Base-by-base conservation (phyloP, 805 yeast species). In the Metschnikowia matae region DNA sequence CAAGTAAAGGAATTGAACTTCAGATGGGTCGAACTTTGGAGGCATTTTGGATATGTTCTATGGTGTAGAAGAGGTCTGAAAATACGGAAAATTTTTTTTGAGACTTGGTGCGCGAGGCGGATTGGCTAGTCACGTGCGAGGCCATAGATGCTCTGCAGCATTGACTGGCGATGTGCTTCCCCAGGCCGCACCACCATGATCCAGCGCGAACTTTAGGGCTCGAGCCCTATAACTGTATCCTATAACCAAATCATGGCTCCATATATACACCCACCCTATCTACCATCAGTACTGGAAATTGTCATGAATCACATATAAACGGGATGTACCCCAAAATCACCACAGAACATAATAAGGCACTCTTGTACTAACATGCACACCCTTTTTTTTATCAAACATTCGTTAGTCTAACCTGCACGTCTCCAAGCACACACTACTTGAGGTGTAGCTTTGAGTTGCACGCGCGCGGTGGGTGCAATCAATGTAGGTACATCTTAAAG, bases 21-120 rank as follows among this genome's bases (percentile, higher is more conserved):
- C 99, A 83, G 66, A 80, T 74, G 99, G 99, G 79, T 94, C 99
- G 81, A 91, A 84, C 84, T 94, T 89, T 82, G 96, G 96, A 81
- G 96, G 96, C 97, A 89, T 88, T 56, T 63, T 70, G 61, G 48
- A 48, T 50, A 38, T 52, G 50, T 50, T 54, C 52, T 44, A 29
- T 49, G 54, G 55, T 46, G 55, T 53, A 50, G 48, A 51, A 48
- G 46, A 50, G 52, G 37, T 46, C 41, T 32, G 42, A 18, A 40
- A 44, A 23, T 41, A 42, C 39, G 49, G 55, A 51, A 57, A 55
- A 53, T 48, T 51, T 50, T 55, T 54, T 53, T 42, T 44, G 49
- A 43, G 47, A 41, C 41, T 38, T 51, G 45, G 52, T 42, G 57
- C 54, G 55, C 52, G 50, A 40, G 43, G 40, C 48, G 39, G 35